Evolutionary conservation across 2,329 filamentous ascomycete genomes (phyloP).

Genomic region (Amesomyces nigricolor): DNA sequence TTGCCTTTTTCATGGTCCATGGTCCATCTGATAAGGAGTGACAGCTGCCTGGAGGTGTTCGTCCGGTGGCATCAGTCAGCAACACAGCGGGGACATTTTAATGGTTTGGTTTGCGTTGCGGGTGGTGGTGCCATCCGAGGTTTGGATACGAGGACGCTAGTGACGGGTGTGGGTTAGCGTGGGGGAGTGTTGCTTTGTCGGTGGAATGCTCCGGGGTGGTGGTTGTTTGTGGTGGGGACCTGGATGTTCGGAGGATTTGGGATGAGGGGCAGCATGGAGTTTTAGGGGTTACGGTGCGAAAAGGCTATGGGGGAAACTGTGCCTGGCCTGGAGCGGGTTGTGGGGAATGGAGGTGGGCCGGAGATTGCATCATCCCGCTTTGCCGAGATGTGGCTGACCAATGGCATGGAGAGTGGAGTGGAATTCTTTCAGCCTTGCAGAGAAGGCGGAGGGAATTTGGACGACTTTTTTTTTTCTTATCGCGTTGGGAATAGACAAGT

Average conservation of each 20-base stretch:
- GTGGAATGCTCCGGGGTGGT: not conserved
- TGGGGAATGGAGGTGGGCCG: not conserved
- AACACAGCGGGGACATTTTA: not conserved
- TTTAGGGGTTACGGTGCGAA: not conserved
- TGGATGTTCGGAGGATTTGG: not conserved
- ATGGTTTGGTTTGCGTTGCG: not conserved
- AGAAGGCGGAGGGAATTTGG: constrained; percentile 13
- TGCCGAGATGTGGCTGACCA: constrained; percentile 1
- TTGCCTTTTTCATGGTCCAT: no score
- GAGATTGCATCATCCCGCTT: constrained; percentile 16
- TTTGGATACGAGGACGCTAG: not conserved
- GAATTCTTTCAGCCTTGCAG: constrained; percentile 21
- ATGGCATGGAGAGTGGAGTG: not conserved
- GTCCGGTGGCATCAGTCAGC: no score
- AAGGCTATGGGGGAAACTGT: not conserved
- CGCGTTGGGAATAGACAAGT: no score
- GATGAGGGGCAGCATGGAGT: not conserved
- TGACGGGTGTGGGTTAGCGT: not conserved
- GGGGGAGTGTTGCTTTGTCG: not conserved
- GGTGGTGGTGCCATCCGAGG: constrained; percentile 3
- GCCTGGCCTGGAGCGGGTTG: no score
- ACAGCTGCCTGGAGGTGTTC: no score
- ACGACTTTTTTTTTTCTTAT: not conserved
- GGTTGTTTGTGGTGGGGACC: not conserved
- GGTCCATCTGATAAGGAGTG: no score